phyloP scores from a whole-genome alignment of 768 basidiomycete species.

The Podaxis sp. region DNA sequence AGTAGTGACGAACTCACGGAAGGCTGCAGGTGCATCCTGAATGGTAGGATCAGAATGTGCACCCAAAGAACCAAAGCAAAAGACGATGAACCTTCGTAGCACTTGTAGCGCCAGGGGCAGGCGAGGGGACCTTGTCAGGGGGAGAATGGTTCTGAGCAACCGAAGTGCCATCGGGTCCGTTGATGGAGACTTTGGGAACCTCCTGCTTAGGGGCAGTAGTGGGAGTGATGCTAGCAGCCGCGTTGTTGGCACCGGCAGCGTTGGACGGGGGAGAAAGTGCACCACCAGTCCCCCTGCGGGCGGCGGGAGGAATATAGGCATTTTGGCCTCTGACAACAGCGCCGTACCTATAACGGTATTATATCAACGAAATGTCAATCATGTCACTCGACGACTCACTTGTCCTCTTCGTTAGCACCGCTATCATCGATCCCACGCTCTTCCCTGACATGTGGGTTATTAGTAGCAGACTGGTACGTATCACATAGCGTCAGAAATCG shows the following conservation, averaged over 20 bases:
- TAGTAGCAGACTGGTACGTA: conserved; percentile 45
- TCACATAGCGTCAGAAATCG: conserved; percentile 1
- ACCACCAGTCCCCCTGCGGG: conserved; percentile 46
- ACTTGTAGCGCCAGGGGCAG: conserved; percentile 41
- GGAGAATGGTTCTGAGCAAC: conserved; percentile 38
- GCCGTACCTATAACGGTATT: conserved; percentile 60
- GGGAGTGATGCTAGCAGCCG: conserved; percentile 5
- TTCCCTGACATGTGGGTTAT: conserved; percentile 85
- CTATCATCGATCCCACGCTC: conserved; percentile 79
- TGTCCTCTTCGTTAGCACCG: conserved; percentile 91
- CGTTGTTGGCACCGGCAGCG: neutral
- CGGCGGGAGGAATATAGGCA: conserved; percentile 94
- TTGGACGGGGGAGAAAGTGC: conserved; percentile 22
- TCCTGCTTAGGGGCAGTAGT: conserved; percentile 34
- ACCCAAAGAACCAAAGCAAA: neutral
- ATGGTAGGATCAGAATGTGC: conserved; percentile 9
- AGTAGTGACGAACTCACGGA: conserved; percentile 88
- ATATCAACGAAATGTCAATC: conserved; percentile 19
- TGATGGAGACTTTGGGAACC: conserved; percentile 70
- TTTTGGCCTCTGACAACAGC: conserved; percentile 85
- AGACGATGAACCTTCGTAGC: conserved; percentile 42
- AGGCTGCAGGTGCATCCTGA: conserved; percentile 57
- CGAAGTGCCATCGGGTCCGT: conserved; percentile 68
- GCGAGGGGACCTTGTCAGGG: conserved; percentile 61
- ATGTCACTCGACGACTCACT: conserved; percentile 45